A percentile compares a stretch with the other conserved stretches of the same genome.
Evolutionary conservation across 352 stramenopile genomes (phyloP).

Genomic region (Pythium aquatile): DNA sequence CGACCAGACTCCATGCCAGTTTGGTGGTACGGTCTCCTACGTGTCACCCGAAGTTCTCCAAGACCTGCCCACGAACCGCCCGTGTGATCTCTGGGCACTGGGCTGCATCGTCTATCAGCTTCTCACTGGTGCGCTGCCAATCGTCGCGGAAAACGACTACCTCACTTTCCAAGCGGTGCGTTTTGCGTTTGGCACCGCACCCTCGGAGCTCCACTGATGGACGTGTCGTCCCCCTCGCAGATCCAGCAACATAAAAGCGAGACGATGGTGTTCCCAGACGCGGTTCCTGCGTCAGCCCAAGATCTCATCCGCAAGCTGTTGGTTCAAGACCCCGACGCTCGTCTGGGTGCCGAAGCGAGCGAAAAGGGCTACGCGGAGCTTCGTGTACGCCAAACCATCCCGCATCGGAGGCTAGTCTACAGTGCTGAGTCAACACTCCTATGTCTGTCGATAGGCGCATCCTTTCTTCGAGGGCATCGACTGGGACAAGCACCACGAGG

Average conservation of each 20-base stretch:
- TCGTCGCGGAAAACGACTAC: constrained; percentile 90
- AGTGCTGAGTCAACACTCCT: background rate
- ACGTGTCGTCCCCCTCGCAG: constrained; percentile 24
- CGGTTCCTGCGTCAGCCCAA: constrained; percentile 59
- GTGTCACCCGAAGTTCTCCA: constrained; percentile 91
- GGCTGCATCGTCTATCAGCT: constrained; percentile 91
- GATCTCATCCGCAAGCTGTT: constrained; percentile 80
- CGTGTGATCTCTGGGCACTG: constrained; percentile 89
- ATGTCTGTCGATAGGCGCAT: constrained; percentile 42
- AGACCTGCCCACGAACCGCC: constrained; percentile 71
- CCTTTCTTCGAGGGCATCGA: constrained; percentile 79
- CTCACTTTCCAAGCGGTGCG: constrained; percentile 88
- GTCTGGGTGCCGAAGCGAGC: constrained; percentile 67
- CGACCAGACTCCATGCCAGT: constrained; percentile 56
- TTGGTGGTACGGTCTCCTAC: constrained; percentile 90
- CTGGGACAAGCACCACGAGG: constrained; percentile 58
- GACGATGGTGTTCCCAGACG: constrained; percentile 71
- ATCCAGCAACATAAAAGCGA: constrained; percentile 82
- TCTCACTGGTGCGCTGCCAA: constrained; percentile 79
- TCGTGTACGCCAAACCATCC: constrained; percentile 38
- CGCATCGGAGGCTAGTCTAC: too few relatives aligned
- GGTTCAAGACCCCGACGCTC: constrained; percentile 46
- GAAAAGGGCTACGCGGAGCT: constrained; percentile 66
- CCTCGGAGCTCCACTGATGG: background rate
- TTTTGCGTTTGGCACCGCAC: background rate